Conservation (phyloP, 2,329 filamentous ascomycete genomes). For the Penicillium sp. region DNA sequence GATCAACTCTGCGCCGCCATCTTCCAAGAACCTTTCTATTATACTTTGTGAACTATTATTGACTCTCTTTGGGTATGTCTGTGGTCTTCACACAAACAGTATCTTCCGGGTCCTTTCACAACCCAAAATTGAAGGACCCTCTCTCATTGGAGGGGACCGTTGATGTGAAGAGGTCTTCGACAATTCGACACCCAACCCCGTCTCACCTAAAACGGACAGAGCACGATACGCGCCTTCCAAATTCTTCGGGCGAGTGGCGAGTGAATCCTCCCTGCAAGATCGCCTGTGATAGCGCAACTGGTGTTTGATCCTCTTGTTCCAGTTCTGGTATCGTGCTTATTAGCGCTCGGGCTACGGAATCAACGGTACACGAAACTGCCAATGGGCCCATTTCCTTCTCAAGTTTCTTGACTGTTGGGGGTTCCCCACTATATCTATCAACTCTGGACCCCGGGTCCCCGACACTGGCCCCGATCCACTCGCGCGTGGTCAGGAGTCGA, state of each 20-base stretch:
- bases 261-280: conserved; percentile 4
- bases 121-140: background rate
- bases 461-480: conserved; percentile 21
- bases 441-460: conserved; percentile 22
- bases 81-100: background rate
- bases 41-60: conserved; percentile 9
- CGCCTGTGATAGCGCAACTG: background rate
- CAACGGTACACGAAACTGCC: conserved; percentile 16
- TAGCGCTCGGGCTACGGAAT: conserved; percentile 8
- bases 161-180: background rate
- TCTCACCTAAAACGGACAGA: background rate
- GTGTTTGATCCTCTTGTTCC: conserved; percentile 5
- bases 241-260: background rate
- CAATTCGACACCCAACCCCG: background rate
- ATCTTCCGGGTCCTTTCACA: background rate
- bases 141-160: background rate
- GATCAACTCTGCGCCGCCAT: conserved; percentile 8
- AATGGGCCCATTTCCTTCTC: background rate
- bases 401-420: conserved; percentile 19
- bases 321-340: conserved; percentile 2
- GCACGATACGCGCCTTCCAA: background rate
- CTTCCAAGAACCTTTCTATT: background rate
- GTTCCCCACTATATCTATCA: conserved; percentile 21
- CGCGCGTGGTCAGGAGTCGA: conserved; percentile 17
- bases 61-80: background rate